Base-by-base conservation (phyloP, 2,329 filamentous ascomycete species). In the Lojkania enalia region DNA sequence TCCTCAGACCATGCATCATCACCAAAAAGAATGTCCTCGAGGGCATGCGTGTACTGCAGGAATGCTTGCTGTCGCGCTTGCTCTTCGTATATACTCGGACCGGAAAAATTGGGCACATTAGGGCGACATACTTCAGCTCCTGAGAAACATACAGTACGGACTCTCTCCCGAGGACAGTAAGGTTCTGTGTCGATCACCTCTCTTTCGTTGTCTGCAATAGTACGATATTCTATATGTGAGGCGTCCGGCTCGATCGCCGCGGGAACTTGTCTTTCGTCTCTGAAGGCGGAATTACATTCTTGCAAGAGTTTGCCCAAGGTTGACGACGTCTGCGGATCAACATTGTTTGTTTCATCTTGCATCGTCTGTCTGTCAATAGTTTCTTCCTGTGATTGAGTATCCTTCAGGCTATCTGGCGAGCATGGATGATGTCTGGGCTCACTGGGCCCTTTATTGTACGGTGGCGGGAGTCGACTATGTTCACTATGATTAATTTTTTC, bases 41-140 rank as follows among this genome's bases (percentile, higher is more conserved):
- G n/a, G n/a, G n/a, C n/a, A 2, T 46, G 39, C 27, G 30, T 6
- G n/a, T 25, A n/a, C 19, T 16, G 5, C 5, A 9, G 4, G n/a
- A 15, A 2, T 20, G 46, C 44, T 35, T 51, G 50, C 30, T 48
- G 49, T 19, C 52, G 47, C 33, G 46, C 55, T 44, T 67, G 66
- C 35, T 57, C 57, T 39, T 60, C 55, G 44, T 66, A 66, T 9
- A 65, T 54, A 32, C 54, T 55, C 7, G 46, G 52, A 1, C 55
- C 52, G 29, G 47, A 40, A 21, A 57, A 53, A 20, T 39, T 57
- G 1, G 48, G 44, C 20, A 51, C 23, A 11, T 20, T 23, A 13
- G 45, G 52, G 13, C 25, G 27, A n/a, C 35, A 39, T 18, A 33
- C 29, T n/a, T 38, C 48, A 15, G 31, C 43, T 35, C 16, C 42